Evolutionary conservation across 1,284 basidiomycete genomes (phyloP).

Genomic region (Caloboletus firmus): DNA sequence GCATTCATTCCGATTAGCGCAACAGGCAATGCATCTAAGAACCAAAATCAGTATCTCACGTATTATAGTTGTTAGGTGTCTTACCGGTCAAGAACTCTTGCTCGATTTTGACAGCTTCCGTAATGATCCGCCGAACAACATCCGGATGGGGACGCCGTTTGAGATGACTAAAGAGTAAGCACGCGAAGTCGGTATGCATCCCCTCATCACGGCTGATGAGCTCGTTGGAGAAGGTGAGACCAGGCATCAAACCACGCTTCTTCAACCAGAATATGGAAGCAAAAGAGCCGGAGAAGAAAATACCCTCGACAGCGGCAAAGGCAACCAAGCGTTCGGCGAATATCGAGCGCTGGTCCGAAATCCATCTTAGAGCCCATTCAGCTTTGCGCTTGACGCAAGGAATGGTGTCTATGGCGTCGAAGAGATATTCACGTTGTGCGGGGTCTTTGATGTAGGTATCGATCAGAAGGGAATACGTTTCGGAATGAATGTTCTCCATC

Average conservation of each 20-base stretch:
- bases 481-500: constrained; percentile 98
- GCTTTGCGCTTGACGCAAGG: constrained; percentile 92
- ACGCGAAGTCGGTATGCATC: constrained; percentile 98
- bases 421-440: constrained; percentile 81
- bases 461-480: constrained; percentile 97
- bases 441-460: constrained; percentile 97
- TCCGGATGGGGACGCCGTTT: constrained; percentile 79
- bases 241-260: constrained; percentile 98
- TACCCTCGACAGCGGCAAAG: constrained; percentile 98
- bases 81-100: constrained; percentile 82
- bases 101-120: constrained; percentile 83
- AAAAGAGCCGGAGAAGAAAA: constrained; percentile 96
- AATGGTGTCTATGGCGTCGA: constrained; percentile 93
- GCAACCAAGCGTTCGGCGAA: constrained; percentile 94
- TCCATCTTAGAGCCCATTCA: constrained; percentile 94
- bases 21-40: constrained; percentile 67
- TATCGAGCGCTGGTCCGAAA: constrained; percentile 77
- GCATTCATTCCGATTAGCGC: constrained; percentile 84
- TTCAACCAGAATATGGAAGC: constrained; percentile 99
- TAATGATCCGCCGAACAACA: constrained; percentile 72
- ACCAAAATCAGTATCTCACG: not conserved
- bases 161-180: constrained; percentile 90
- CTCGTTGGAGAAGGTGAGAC: constrained; percentile 96
- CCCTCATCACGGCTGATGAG: constrained; percentile 98
- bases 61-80: not conserved